phyloP scores from a whole-genome alignment of 139 green algal species.

The Tetraselmis striata region DNA sequence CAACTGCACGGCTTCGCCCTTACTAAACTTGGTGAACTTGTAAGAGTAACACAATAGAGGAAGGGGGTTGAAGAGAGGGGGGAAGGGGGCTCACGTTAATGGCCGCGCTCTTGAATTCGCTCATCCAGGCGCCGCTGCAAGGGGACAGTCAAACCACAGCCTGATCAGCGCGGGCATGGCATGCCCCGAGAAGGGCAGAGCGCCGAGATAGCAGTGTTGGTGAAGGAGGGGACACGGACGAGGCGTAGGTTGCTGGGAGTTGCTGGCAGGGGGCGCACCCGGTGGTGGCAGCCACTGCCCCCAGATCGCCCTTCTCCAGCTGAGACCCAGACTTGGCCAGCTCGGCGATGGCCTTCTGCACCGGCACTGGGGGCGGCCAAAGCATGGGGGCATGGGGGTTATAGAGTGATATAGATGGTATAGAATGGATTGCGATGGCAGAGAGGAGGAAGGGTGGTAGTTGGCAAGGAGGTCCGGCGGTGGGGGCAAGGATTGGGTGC shows the following conservation, averaged over 20 bases:
- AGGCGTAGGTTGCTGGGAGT: no score
- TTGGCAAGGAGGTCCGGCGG: no score
- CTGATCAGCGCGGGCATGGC: background rate
- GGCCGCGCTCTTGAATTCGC: slow-evolving; percentile 28
- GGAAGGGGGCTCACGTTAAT: slow-evolving; percentile 5
- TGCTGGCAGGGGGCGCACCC: background rate
- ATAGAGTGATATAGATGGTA: no score
- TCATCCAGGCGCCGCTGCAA: slow-evolving; percentile 40
- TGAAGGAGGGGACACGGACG: background rate
- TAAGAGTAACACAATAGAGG: no score
- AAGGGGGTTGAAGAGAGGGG: no score
- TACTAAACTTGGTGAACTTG: no score
- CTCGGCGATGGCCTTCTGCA: slow-evolving; percentile 48
- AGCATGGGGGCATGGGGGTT: no score
- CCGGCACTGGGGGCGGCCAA: slow-evolving; percentile 14
- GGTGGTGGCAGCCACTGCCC: slow-evolving; percentile 33
- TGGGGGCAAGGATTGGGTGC: no score
- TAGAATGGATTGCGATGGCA: no score
- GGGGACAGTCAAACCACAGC: background rate
- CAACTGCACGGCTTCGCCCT: no score
- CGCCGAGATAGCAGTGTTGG: background rate
- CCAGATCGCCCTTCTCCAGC: slow-evolving; percentile 43
- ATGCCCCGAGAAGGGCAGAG: background rate
- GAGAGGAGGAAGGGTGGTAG: no score
- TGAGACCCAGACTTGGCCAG: slow-evolving; percentile 40